Base-by-base conservation (phyloP, 139 green algal species). In the Tetratostichococcus sp. region DNA sequence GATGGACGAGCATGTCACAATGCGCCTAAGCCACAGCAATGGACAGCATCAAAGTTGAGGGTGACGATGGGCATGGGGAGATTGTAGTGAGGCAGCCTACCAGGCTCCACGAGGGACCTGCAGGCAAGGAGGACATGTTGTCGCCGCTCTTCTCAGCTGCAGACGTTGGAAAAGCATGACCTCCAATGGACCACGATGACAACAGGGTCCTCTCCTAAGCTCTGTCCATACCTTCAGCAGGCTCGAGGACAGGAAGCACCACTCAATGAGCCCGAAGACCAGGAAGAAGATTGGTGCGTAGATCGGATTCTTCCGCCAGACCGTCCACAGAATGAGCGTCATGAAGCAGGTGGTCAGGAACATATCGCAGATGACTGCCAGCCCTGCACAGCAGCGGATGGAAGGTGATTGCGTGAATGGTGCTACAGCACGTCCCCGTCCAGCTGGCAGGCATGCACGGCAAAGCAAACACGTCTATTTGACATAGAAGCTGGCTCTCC, bases 321-420 rank as follows among this genome's bases (percentile, higher is more conserved):
- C 76, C 5, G 65, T 75, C 11, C 86, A 42, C 67, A 83, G 65
- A 2, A 87, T 58, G 19, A 87, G 43, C 0, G 72, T 65, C 39
- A 84, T 35, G 35, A 87, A 83, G 11, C 76, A 73, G 1, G 80
- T 86, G 65, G 79, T 81, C 32, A 87, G n/a, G 5, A 86, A 59
- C 83, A 86, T 86, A 59, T 85, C 83, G 3, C n/a, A 62, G 5
- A 86, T 59, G 57, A 87, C 77, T 3, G 83, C 76, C 43, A 87
- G 50, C 31, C 83, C 82, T 83, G 73, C 66, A 28, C 43, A 69
- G 50, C 32, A 4, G 62, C 22, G 2, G 22, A 3, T 4, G 19
- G 14, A 23, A 26, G 62, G 26, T 34, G 5, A 31, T 57, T 11
- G 11, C 11, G 8, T 39, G 8, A n/a, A 4, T 70, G 66, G 17